phyloP scores from a whole-genome alignment of 805 yeast genomes.

The Yamadazyma phyllophila region DNA sequence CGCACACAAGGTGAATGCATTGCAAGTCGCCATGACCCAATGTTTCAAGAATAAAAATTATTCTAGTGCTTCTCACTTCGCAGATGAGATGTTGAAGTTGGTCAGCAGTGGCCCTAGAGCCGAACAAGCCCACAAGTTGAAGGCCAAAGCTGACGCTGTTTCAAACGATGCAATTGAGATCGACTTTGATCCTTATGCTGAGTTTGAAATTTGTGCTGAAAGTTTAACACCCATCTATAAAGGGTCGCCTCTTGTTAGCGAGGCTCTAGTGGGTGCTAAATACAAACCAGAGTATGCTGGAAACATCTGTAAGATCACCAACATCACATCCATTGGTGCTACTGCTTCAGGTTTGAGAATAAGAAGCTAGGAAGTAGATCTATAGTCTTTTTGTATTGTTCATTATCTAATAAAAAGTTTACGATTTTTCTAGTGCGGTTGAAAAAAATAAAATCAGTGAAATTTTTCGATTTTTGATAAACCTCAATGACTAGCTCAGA shows the following conservation, averaged over 20 bases:
- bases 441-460: not conserved
- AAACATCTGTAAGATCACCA: conserved; percentile 69
- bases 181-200: conserved; percentile 90
- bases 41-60: conserved; percentile 85
- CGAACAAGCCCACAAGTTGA: conserved; percentile 83
- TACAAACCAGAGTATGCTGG: conserved; percentile 80
- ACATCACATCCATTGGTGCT: conserved; percentile 79
- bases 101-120: conserved; percentile 75
- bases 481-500: not conserved
- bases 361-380: not conserved
- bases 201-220: conserved; percentile 84
- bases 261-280: conserved; percentile 86
- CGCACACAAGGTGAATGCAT: conserved; percentile 81
- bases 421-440: conserved; percentile 1
- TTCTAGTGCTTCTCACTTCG: conserved; percentile 87
- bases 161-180: conserved; percentile 86
- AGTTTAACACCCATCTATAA: conserved; percentile 86
- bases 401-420: conserved; percentile 7
- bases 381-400: conserved; percentile 4
- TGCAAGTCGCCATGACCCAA: conserved; percentile 94
- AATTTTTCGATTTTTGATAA: conserved; percentile 7
- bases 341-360: conserved; percentile 84
- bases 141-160: conserved; percentile 72
- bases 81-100: conserved; percentile 73
- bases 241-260: conserved; percentile 65